Evolutionary conservation across 2,329 filamentous ascomycete species (phyloP).

Genomic region (Colletotrichum aenigma): DNA sequence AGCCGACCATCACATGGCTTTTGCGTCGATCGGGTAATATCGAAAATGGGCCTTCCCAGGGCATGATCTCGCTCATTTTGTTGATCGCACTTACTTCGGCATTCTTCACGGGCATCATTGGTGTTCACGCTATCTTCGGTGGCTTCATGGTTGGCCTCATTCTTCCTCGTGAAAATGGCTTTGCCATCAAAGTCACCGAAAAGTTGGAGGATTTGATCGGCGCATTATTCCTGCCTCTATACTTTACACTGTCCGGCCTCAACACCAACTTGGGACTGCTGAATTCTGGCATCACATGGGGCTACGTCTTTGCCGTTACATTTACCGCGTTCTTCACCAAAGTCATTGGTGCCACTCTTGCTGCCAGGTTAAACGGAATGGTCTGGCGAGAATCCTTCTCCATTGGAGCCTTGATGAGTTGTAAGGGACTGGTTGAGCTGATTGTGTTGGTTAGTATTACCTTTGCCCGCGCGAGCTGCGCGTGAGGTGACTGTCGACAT

Average conservation of each 20-base stretch:
- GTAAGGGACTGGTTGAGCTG: constrained; percentile 91
- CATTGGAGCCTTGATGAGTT: constrained; percentile 93
- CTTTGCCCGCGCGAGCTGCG: neutral
- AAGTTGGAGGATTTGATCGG: constrained; percentile 93
- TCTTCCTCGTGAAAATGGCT: constrained; percentile 87
- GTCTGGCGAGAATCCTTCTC: constrained; percentile 90
- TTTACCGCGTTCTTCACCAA: constrained; percentile 84
- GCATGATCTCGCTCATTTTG: constrained; percentile 81
- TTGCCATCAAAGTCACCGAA: constrained; percentile 88
- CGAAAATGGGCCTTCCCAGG: constrained; percentile 86
- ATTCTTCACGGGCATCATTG: constrained; percentile 89
- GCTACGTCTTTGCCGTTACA: constrained; percentile 84
- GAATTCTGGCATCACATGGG: constrained; percentile 84
- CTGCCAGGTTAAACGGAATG: constrained; percentile 76
- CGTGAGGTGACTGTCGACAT: neutral
- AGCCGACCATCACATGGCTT: constrained; percentile 76
- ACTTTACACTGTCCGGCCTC: constrained; percentile 90
- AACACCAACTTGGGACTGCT: constrained; percentile 87
- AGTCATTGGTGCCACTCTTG: constrained; percentile 80
- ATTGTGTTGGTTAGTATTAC: constrained; percentile 78
- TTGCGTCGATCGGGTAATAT: constrained; percentile 77
- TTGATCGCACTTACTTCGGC: constrained; percentile 78
- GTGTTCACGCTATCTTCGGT: constrained; percentile 93
- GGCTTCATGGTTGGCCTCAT: constrained; percentile 90
- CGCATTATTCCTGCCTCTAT: constrained; percentile 84